phyloP scores from a whole-genome alignment of 352 stramenopile genomes.

The Phytophthora cajani region DNA sequence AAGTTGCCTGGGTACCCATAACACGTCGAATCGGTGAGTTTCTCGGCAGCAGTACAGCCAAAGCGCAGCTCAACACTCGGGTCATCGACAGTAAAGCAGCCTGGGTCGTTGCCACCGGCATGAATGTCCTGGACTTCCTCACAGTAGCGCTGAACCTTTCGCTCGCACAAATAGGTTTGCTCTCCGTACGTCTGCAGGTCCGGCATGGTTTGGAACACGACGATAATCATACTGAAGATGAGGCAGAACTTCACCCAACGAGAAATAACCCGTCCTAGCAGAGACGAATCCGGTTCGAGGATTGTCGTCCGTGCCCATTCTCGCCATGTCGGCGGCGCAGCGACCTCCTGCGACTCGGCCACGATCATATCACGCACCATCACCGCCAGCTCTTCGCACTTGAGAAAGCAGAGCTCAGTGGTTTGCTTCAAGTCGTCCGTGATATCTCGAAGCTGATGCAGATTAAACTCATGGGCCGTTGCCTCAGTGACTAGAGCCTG shows the following conservation, averaged over 20 bases:
- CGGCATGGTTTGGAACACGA: conserved; percentile 84
- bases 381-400: conserved; percentile 63
- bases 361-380: conserved; percentile 76
- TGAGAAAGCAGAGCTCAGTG: conserved; percentile 50
- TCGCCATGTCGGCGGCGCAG: conserved; percentile 36
- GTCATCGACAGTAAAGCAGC: conserved; percentile 60
- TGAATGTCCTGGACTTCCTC: conserved; percentile 23
- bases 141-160: conserved; percentile 64
- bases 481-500: conserved; percentile 58
- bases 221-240: conserved; percentile 77
- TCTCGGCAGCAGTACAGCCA: conserved; percentile 49
- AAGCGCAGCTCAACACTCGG: conserved; percentile 52
- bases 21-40: conserved; percentile 46
- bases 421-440: conserved; percentile 62
- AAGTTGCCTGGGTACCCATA: conserved; percentile 69
- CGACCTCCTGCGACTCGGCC: conserved; percentile 48
- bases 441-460: conserved; percentile 55
- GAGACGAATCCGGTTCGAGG: conserved; percentile 55
- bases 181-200: conserved; percentile 80
- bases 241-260: conserved; percentile 72
- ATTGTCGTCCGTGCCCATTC: conserved; percentile 50
- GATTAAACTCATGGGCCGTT: conserved; percentile 44
- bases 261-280: conserved; percentile 43
- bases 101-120: conserved; percentile 53
- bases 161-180: conserved; percentile 64